Conservation (phyloP, 2,329 filamentous ascomycete genomes). For the Trichoderma pleuroti region DNA sequence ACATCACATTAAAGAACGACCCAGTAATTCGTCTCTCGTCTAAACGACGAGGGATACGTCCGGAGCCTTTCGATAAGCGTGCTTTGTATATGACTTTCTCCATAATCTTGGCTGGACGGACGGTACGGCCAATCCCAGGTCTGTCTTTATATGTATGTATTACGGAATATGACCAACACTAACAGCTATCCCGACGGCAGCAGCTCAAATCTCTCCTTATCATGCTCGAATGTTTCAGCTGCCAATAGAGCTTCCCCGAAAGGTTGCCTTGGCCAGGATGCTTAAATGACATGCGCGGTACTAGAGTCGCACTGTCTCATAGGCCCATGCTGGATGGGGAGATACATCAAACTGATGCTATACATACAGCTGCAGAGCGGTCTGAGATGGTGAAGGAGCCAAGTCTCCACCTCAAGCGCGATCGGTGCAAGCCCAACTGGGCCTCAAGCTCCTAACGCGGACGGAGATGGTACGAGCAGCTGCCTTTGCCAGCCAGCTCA, state of each 20-base stretch:
- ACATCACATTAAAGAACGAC: background rate
- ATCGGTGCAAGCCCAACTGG: constrained; percentile 16
- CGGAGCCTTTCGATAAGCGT: background rate
- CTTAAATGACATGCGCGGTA: constrained; percentile 8
- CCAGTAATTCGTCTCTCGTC: background rate
- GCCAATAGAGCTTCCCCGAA: background rate
- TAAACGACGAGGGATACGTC: background rate
- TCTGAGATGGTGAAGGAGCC: constrained; percentile 16
- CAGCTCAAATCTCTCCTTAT: constrained; percentile 7
- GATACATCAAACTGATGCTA: constrained; percentile 15
- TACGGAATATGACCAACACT: background rate
- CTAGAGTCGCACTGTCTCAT: constrained; percentile 11
- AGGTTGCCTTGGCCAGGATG: background rate
- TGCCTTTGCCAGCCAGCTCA: background rate
- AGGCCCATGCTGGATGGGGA: background rate
- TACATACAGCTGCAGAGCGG: constrained; percentile 15
- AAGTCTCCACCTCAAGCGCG: constrained; percentile 13
- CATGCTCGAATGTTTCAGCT: constrained; percentile 10
- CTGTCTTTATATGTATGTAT: constrained; percentile 1
- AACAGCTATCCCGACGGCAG: background rate
- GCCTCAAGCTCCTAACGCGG: constrained; percentile 14
- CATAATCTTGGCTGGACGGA: background rate
- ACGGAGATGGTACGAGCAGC: background rate
- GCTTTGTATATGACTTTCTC: background rate
- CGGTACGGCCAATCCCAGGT: background rate